These are phyloP conservation scores for Parastagonospora avenae DNA, from an alignment of 2,329 filamentous ascomycete species.

Conservation along the genomic window DNA sequence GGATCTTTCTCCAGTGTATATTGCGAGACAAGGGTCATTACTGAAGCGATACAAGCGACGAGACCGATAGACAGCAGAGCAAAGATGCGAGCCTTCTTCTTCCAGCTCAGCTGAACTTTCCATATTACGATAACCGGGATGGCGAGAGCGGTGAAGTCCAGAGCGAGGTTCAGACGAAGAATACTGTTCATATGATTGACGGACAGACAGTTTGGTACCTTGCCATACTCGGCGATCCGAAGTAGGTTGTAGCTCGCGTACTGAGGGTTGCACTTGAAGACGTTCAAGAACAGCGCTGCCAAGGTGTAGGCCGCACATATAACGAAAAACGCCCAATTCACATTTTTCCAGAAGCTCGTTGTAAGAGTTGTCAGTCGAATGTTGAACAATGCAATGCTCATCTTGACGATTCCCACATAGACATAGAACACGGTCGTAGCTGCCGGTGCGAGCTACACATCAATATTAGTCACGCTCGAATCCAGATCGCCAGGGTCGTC, in stretches of 20 bases:
- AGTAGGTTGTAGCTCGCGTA: not conserved
- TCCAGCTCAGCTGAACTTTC: not conserved
- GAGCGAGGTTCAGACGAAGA: not conserved
- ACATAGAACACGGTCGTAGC: not conserved
- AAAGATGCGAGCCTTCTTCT: not conserved
- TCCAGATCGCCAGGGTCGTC: not conserved
- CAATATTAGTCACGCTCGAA: not conserved
- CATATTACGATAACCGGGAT: not conserved
- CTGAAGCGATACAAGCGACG: not conserved
- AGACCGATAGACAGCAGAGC: not conserved
- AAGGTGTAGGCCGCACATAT: not conserved
- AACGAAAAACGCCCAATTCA: not conserved
- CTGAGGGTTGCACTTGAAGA: not conserved
- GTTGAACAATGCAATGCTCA: not conserved
- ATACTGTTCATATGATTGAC: not conserved
- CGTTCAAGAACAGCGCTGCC: not conserved
- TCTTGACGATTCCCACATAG: too few relatives aligned
- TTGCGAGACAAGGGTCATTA: not conserved
- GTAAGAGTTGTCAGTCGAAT: not conserved
- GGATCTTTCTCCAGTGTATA: not conserved
- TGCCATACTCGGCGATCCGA: not conserved
- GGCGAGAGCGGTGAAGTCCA: not conserved
- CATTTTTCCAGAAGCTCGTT: not conserved
- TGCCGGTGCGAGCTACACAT: not conserved
- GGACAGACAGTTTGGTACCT: not conserved